A percentile compares a stretch with the other conserved stretches of the same genome.
Conservation (phyloP, 208 protist species). For the Wallacemonas collosoma region DNA sequence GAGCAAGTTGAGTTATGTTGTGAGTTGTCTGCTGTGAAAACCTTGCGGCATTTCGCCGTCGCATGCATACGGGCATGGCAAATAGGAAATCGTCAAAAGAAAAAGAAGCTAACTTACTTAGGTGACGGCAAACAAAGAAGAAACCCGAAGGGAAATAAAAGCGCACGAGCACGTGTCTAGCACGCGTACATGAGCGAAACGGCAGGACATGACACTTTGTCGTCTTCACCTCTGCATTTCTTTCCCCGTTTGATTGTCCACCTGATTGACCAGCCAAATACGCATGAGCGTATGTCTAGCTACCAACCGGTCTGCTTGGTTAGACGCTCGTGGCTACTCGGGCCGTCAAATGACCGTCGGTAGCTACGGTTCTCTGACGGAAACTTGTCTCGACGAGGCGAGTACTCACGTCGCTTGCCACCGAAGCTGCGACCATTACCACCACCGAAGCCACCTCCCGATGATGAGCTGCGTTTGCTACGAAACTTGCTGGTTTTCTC, state of each 20-base stretch:
- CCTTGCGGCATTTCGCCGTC: neutral
- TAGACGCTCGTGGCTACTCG: neutral
- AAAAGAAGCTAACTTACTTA: conserved; percentile 9
- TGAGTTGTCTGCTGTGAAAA: neutral
- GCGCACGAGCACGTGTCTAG: neutral
- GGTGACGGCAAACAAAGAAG: neutral
- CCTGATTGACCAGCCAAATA: neutral
- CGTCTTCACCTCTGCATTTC: too few species aligned
- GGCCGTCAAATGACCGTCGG: conserved; percentile 1
- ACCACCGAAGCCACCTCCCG: conserved; percentile 7
- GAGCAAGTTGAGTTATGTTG: neutral
- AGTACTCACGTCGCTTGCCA: neutral
- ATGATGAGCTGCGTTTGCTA: conserved; percentile 2
- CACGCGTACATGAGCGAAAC: too few species aligned
- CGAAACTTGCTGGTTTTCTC: conserved; percentile 6
- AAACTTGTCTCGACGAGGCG: neutral
- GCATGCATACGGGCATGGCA: neutral
- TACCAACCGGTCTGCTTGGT: conserved; percentile 10
- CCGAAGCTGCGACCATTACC: conserved; percentile 1
- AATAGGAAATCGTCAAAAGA: neutral
- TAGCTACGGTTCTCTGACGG: conserved; percentile 1
- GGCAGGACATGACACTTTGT: too few species aligned
- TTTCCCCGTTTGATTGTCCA: too few species aligned
- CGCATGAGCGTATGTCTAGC: neutral
- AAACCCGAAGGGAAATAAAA: neutral